Base-by-base conservation (phyloP, 331 rosid genomes). In the Quercus tomentella region DNA sequence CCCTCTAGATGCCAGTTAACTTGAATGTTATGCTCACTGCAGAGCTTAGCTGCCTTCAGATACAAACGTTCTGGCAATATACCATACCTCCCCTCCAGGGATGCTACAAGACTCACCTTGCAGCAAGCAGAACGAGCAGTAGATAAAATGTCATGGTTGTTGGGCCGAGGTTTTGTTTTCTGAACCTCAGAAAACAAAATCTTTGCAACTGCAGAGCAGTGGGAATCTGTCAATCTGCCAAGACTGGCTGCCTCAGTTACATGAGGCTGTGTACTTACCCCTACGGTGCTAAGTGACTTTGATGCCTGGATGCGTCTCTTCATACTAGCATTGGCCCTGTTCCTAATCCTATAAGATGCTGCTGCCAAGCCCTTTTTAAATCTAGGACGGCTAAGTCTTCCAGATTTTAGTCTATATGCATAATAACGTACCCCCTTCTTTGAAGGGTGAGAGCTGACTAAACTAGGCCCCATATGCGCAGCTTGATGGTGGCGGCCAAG, bases 401-500 rank as follows among this genome's bases (percentile, higher is more conserved):
- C 98, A 81, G 98, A 92, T 86, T 93, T 96, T 81, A 92, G 65
- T 85, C 86, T 93, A 75, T 96, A 92, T 28, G 98, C 87, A 78
- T 90, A 93, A 88, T 90, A 86, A 30, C 94, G 95, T 79, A 96
- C 84, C 52, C 99, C 99, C 82, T 76, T 88, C 90, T 96, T 96
- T 31, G 94, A 84, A 4, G 97, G 92, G 41, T 79, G 86, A 86
- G 89, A 78, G 69, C 85, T 87, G 62, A 80, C 89, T 77, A 89
- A 80, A 80, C 95, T 91, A 77, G 94, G 89, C 62, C 92, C 98
- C 98, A 93, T 96, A 77, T 96, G 99, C 31, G 97, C 97, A 83
- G 99, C 98, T 87, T 96, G 99, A 86, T 96, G 99, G 83, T 96
- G 99, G 56, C 98, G 94, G 77, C 98, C 99, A 56, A 96, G 93